Conservation (phyloP, 2,329 filamentous ascomycete species). For the Aspergillus novofumigatus region DNA sequence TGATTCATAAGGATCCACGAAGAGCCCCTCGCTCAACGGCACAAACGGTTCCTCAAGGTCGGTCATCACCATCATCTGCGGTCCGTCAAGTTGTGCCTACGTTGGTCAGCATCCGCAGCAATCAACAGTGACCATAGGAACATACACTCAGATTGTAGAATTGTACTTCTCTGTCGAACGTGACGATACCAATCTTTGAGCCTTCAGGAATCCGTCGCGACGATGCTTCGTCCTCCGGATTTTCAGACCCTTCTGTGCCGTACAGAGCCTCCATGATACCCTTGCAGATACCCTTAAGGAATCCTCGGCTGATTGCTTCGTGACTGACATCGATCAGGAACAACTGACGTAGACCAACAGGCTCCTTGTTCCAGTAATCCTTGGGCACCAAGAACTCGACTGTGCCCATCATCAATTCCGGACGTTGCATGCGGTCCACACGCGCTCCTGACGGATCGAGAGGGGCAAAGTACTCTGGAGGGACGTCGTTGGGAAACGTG, state of each 20-base stretch:
- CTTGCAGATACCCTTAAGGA: conserved; percentile 83
- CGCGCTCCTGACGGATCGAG: conserved; percentile 82
- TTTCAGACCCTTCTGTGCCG: conserved; percentile 54
- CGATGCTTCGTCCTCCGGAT: conserved; percentile 47
- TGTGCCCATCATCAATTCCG: conserved; percentile 84
- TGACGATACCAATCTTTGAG: conserved; percentile 88
- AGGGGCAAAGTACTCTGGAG: conserved; percentile 87
- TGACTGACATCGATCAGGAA: conserved; percentile 93
- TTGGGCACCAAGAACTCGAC: conserved; percentile 97
- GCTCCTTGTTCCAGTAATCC: conserved; percentile 96
- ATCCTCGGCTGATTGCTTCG: conserved; percentile 85
- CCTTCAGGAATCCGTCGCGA: conserved; percentile 65
- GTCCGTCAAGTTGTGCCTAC: conserved; percentile 71
- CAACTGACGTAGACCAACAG: conserved; percentile 79
- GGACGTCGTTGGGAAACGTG: conserved; percentile 92
- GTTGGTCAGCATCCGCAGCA: conserved; percentile 21
- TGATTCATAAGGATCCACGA: conserved; percentile 90
- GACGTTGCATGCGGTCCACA: conserved; percentile 81
- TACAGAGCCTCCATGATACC: conserved; percentile 84
- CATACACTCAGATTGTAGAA: conserved; percentile 91
- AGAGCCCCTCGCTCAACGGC: conserved; percentile 83
- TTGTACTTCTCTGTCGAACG: conserved; percentile 93
- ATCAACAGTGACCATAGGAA: conserved; percentile 20
- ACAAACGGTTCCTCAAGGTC: conserved; percentile 96
- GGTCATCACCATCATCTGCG: conserved; percentile 98